Conservation (phyloP, 2,329 filamentous ascomycete species). For the Pseudogymnoascus sp. region DNA sequence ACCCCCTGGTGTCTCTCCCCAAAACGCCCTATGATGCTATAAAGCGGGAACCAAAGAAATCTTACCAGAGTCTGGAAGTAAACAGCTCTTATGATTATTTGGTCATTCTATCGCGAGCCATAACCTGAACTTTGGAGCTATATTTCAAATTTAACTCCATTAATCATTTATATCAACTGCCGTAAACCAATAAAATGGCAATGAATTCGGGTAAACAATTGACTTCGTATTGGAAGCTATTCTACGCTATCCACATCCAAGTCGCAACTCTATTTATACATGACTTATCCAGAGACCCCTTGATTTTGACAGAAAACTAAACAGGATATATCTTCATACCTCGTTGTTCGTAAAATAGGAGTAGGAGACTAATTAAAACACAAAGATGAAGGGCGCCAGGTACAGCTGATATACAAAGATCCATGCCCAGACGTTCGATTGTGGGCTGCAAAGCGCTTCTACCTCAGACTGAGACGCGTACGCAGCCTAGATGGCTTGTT, state of each 20-base stretch:
- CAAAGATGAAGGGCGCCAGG: conserved; percentile 14
- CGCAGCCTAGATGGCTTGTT: neutral
- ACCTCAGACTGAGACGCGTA: neutral
- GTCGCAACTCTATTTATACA: conserved; percentile 7
- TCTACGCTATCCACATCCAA: conserved; percentile 2
- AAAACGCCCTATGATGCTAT: conserved; percentile 6
- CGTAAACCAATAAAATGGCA: neutral
- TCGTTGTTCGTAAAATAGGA: conserved; percentile 9
- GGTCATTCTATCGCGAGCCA: neutral
- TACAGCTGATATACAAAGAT: conserved; percentile 23
- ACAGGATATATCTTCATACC: conserved; percentile 7
- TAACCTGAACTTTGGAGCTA: neutral
- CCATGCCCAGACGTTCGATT: conserved; percentile 9
- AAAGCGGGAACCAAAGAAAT: conserved; percentile 6
- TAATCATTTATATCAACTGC: neutral
- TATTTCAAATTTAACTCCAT: neutral
- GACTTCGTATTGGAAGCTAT: neutral
- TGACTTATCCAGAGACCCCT: conserved; percentile 4
- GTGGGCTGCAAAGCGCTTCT: neutral
- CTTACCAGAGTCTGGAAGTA: neutral
- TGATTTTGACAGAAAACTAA: conserved; percentile 3
- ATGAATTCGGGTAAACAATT: neutral
- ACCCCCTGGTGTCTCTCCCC: conserved; percentile 1
- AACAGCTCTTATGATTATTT: neutral
- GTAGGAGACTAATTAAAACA: conserved; percentile 14